A percentile compares a stretch with the other conserved stretches of the same genome.
phyloP scores from a whole-genome alignment of 176 grass and related monocot genomes.

The Aegilops sharonensis region DNA sequence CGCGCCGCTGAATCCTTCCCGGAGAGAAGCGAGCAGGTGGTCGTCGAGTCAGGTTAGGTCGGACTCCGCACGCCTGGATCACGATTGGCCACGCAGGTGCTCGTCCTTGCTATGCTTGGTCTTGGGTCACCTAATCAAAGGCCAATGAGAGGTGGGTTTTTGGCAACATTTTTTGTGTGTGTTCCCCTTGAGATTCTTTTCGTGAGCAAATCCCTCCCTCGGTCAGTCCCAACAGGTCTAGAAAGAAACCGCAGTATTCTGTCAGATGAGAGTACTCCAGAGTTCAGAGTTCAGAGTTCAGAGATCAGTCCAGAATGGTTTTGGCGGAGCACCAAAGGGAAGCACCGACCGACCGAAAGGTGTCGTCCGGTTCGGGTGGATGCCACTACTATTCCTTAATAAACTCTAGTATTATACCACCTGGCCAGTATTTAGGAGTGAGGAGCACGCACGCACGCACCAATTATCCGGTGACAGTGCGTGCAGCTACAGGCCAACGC shows the following conservation, averaged over 20 bases:
- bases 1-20: not conserved
- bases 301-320: slow-evolving; percentile 5
- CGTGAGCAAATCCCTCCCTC: not conserved
- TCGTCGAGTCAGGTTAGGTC: slow-evolving; percentile 34
- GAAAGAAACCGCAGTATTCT: not conserved
- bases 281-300: not conserved
- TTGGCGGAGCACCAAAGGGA: slow-evolving; percentile 30
- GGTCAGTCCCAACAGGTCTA: not conserved
- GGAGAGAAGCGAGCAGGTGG: not conserved
- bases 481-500: not conserved
- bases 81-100: not conserved
- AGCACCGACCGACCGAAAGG: not conserved
- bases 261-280: not conserved
- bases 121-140: slow-evolving; percentile 31
- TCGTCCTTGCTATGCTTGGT: not conserved
- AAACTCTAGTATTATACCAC: not conserved
- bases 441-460: slow-evolving; percentile 25
- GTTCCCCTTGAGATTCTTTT: slow-evolving; percentile 27
- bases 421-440: not conserved
- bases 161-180: not conserved
- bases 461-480: not conserved
- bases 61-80: slow-evolving; percentile 22
- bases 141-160: not conserved
- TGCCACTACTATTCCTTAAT: not conserved
- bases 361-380: not conserved